Conservation (phyloP, 805 yeast genomes). For the Saccharomycopsis sp. region DNA sequence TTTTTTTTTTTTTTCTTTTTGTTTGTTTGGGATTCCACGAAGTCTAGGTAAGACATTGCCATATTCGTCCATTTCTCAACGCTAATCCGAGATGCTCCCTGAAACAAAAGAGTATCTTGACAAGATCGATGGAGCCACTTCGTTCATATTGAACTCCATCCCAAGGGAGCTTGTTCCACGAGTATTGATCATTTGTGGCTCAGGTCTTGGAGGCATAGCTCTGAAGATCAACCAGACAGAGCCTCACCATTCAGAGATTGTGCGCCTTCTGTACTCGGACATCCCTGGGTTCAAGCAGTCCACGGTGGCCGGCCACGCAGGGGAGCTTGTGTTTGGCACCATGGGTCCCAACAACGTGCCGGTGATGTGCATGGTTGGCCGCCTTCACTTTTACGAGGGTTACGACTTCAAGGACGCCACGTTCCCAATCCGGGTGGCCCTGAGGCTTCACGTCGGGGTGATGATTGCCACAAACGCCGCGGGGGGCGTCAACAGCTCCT, state of each 20-base stretch:
- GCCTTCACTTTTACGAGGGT: conserved; percentile 91
- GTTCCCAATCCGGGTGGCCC: conserved; percentile 75
- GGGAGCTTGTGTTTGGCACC: conserved; percentile 68
- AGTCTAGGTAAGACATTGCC: too few species aligned
- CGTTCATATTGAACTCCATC: conserved; percentile 3
- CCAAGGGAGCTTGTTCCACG: conserved; percentile 36
- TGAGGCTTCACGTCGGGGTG: conserved; percentile 47
- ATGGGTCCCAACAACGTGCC: conserved; percentile 64
- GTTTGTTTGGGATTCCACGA: too few species aligned
- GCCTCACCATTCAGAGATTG: too few species aligned
- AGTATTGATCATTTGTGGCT: conserved; percentile 82
- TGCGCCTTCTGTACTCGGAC: too few species aligned
- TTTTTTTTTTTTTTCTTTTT: too few species aligned
- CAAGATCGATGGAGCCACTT: conserved; percentile 10
- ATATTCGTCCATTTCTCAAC: too few species aligned
- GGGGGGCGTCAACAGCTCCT: conserved; percentile 69
- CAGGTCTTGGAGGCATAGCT: conserved; percentile 87
- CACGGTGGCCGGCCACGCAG: conserved; percentile 88
- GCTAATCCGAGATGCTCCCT: too few species aligned
- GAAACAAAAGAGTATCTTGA: conserved; percentile 12
- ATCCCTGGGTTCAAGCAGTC: conserved; percentile 78
- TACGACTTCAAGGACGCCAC: conserved; percentile 73
- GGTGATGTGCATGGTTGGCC: conserved; percentile 88
- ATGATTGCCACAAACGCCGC: conserved; percentile 93
- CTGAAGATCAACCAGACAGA: conserved; percentile 33